Conservation (phyloP, 2,329 filamentous ascomycete species). For the Cladophialophora psammophila region DNA sequence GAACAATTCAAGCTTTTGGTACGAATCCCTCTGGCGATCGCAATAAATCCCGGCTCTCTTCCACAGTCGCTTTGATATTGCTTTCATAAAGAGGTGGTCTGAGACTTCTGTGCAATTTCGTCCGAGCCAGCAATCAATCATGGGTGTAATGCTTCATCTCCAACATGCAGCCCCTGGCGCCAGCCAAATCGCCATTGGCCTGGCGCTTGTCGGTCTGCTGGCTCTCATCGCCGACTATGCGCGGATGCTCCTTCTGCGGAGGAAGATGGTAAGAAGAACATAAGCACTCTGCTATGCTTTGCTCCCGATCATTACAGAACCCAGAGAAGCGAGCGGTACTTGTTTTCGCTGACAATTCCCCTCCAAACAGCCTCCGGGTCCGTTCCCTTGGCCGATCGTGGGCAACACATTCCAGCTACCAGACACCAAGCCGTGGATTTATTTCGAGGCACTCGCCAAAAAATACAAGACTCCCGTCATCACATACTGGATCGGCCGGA, state of each 20-base stretch:
- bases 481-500: constrained; percentile 63
- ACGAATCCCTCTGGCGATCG: not conserved
- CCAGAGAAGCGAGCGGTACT: not conserved
- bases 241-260: constrained; percentile 41
- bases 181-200: constrained; percentile 30
- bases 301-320: not conserved
- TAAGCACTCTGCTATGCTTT: not conserved
- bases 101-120: not conserved
- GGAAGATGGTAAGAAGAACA: constrained; percentile 40
- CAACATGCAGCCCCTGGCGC: constrained; percentile 31
- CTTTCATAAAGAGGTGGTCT: not conserved
- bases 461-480: constrained; percentile 59
- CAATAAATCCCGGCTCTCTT: not conserved
- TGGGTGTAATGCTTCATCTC: constrained; percentile 35
- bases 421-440: constrained; percentile 64
- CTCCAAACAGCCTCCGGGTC: constrained; percentile 58
- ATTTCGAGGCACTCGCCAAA: constrained; percentile 63
- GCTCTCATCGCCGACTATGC: constrained; percentile 40
- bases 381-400: constrained; percentile 61
- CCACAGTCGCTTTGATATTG: not conserved
- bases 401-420: constrained; percentile 65
- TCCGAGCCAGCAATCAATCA: constrained; percentile 7
- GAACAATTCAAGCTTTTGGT: not conserved
- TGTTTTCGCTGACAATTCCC: not conserved
- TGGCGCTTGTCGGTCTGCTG: constrained; percentile 27